Evolutionary conservation across 257 asterid species (phyloP).

Genomic region (Solanum neorickii): DNA sequence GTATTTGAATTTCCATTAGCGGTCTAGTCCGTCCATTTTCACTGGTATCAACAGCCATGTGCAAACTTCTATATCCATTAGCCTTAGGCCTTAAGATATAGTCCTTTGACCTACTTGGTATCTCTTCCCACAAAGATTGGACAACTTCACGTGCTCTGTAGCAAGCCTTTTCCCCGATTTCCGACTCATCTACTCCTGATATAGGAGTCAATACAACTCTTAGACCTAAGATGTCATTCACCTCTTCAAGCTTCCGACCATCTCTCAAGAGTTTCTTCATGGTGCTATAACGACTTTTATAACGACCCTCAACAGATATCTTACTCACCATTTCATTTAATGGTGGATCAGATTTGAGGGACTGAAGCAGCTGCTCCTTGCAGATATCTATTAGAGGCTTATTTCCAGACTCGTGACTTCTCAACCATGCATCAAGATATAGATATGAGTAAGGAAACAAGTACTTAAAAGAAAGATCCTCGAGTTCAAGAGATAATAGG

Average conservation of each 20-base stretch:
- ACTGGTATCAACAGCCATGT: slow-evolving; percentile 78
- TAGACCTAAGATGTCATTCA: slow-evolving; percentile 70
- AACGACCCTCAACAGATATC: slow-evolving; percentile 66
- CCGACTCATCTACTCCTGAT: slow-evolving; percentile 20
- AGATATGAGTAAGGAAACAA: slow-evolving; percentile 79
- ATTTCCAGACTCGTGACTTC: slow-evolving; percentile 56
- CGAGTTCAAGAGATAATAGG: slow-evolving; percentile 61
- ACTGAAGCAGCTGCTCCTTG: slow-evolving; percentile 62
- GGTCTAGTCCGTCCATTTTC: slow-evolving; percentile 48
- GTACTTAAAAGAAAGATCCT: slow-evolving; percentile 79
- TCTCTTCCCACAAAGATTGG: slow-evolving; percentile 62
- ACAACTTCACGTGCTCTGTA: slow-evolving; percentile 74
- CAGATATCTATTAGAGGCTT: slow-evolving; percentile 47
- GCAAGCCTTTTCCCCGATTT: slow-evolving; percentile 65
- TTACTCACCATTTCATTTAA: slow-evolving; percentile 32
- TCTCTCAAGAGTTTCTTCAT: slow-evolving; percentile 88
- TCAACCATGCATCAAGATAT: slow-evolving; percentile 75
- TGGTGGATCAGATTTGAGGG: slow-evolving; percentile 42
- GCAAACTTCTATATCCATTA: slow-evolving; percentile 85
- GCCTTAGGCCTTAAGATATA: slow-evolving; percentile 66
- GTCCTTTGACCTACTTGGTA: slow-evolving; percentile 76
- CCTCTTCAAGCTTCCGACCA: slow-evolving; percentile 88
- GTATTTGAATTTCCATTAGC: slow-evolving; percentile 80
- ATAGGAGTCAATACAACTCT: slow-evolving; percentile 51
- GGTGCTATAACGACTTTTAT: slow-evolving; percentile 83